Evolutionary conservation across 306 rosid species (phyloP).

Genomic region (Arachis hypogaea): DNA sequence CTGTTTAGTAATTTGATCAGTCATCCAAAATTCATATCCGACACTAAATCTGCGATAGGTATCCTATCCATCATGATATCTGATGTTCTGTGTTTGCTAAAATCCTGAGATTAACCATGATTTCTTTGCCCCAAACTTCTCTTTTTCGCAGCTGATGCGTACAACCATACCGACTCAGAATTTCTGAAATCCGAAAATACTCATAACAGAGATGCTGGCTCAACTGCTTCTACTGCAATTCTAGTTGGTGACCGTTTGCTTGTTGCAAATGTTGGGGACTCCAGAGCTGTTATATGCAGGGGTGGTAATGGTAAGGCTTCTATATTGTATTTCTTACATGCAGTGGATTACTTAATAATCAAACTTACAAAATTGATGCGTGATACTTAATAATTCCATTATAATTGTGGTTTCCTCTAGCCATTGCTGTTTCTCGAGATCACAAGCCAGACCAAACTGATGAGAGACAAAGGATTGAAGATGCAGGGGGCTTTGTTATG

Average conservation of each 20-base stretch:
- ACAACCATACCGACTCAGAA: slow-evolving; percentile 87
- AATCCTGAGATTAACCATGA: slow-evolving; percentile 12
- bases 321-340: neutral
- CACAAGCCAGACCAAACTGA: slow-evolving; percentile 98
- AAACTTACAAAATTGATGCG: neutral
- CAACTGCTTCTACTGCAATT: slow-evolving; percentile 98
- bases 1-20: slow-evolving; percentile 86
- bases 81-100: slow-evolving; percentile 25
- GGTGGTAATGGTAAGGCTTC: slow-evolving; percentile 75
- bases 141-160: slow-evolving; percentile 78
- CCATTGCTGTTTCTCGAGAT: slow-evolving; percentile 96
- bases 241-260: slow-evolving; percentile 94
- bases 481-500: slow-evolving; percentile 97
- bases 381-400: slow-evolving; percentile 15
- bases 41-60: slow-evolving; percentile 95
- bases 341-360: neutral
- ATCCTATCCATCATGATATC: slow-evolving; percentile 24
- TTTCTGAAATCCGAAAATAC: slow-evolving; percentile 87
- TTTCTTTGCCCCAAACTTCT: slow-evolving; percentile 1
- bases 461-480: slow-evolving; percentile 93
- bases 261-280: slow-evolving; percentile 97
- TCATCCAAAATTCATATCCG: slow-evolving; percentile 94
- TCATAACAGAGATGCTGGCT: slow-evolving; percentile 93
- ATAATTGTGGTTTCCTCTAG: slow-evolving; percentile 50
- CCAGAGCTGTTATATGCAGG: slow-evolving; percentile 93